Conservation (phyloP, 202 grass and related monocot species). For the Carex arenaria region DNA sequence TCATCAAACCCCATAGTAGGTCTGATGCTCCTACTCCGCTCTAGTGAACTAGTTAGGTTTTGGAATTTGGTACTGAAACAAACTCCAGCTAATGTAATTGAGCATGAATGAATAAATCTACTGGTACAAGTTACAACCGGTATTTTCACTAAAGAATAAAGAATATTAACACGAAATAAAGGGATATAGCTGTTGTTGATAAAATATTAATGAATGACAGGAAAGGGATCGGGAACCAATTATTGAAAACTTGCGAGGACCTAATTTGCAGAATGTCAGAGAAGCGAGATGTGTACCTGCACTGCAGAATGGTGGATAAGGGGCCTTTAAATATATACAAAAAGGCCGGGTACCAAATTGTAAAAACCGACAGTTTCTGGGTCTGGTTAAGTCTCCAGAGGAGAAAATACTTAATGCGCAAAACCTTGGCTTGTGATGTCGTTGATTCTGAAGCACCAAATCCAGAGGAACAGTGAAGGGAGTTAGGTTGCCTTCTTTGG, state of each 20-base stretch:
- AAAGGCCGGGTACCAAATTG: constrained; percentile 55
- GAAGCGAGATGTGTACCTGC: constrained; percentile 53
- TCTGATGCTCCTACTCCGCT: too few relatives aligned
- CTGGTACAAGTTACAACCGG: too few relatives aligned
- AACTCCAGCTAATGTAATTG: background rate
- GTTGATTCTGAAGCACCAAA: background rate
- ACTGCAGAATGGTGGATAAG: constrained; percentile 76
- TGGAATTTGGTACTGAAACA: background rate
- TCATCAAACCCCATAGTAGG: too few relatives aligned
- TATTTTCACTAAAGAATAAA: background rate
- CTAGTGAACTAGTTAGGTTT: background rate
- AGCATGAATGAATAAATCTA: background rate
- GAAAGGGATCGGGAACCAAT: constrained; percentile 68
- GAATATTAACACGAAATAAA: background rate
- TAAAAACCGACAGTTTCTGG: constrained; percentile 57
- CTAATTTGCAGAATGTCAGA: constrained; percentile 55
- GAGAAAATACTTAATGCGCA: constrained; percentile 75
- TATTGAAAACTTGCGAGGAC: constrained; percentile 78
- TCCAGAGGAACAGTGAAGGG: background rate
- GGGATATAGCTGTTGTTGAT: too few relatives aligned
- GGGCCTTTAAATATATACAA: constrained; percentile 66
- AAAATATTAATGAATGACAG: constrained; percentile 7
- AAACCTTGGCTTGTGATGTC: constrained; percentile 30
- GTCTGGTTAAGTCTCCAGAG: constrained; percentile 75
- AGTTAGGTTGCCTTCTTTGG: background rate